Evolutionary conservation across 306 rosid species (phyloP), one percentile per base, ranked within the genome.

Genomic region (peach (Prunus persica)): DNA sequence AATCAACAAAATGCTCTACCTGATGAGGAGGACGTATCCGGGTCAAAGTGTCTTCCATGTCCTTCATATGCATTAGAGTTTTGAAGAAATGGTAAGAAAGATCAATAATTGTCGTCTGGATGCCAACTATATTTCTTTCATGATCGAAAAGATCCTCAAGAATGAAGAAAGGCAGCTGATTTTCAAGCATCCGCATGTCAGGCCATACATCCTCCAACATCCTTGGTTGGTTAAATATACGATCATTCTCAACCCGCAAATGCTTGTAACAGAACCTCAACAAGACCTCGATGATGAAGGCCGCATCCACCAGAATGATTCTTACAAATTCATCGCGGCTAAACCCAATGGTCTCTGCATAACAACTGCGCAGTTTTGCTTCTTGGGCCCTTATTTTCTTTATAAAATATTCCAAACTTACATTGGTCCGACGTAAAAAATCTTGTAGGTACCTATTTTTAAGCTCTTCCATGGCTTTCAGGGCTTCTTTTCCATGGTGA

Each of bases 161-260:
- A 52, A 80, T 69, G 57, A 80, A 80, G 68, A 86, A 82, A 2
- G 93, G 87, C 69, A 88, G 69, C 46, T 88, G 93, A 82, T 88
- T 86, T 74, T 88, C 91, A 11, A 88, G 80, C 67, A 86, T n/a
- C 57, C 76, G 52, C 70, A 84, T 63, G 63, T 86, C 88, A 38
- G 69, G 73, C 55, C 51, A 58, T 14, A 88, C 68, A 61, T 86
- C 84, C 20, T 76, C 63, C 30, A 82, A 34, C 79, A 82, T 46
- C 82, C 77, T 80, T 56, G 85, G 84, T 63, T 72, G 84, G 19
- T 57, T 14, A 24, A 81, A 81, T 0, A 88, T 61, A 58, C 73
- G 85, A 34, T 80, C 84, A 4, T 41, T 61, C 2, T 27, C 32
- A 32, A 38, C 63, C 24, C 2, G 28, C 38, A 61, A 25, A 3